Percentiles rank a stretch among this genome's conserved stretches.
phyloP scores from a whole-genome alignment of 2,329 filamentous ascomycete genomes.

The Fusarium sp. region DNA sequence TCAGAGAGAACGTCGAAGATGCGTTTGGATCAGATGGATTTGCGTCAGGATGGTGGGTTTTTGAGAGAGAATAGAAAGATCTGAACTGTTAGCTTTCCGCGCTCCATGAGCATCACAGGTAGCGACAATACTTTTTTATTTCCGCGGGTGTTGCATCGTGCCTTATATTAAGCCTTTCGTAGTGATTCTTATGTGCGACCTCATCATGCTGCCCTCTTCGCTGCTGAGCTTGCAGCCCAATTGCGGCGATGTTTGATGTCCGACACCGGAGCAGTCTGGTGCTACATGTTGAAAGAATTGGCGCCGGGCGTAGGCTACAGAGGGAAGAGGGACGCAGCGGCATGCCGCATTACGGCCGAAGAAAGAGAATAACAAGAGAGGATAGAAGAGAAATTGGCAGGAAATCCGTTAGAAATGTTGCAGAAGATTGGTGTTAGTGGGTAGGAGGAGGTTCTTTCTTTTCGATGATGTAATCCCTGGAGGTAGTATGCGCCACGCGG shows the following conservation, averaged over 20 bases:
- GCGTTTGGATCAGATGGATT: conserved; percentile 82
- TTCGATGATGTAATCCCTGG: conserved; percentile 46
- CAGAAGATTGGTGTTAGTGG: conserved; percentile 6
- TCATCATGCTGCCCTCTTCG: conserved; percentile 35
- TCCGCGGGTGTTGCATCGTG: conserved; percentile 76
- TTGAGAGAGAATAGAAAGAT: conserved; percentile 91
- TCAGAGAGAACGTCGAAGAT: conserved; percentile 80
- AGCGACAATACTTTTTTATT: conserved; percentile 78
- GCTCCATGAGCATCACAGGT: not conserved
- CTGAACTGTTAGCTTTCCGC: conserved; percentile 50
- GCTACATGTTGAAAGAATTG: conserved; percentile 37
- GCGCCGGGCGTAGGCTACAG: conserved; percentile 39
- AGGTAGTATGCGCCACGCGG: conserved; percentile 34
- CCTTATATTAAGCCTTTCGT: conserved; percentile 82
- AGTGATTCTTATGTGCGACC: conserved; percentile 70
- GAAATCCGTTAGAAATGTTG: not conserved
- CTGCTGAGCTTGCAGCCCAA: conserved; percentile 25
- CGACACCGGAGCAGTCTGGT: conserved; percentile 39
- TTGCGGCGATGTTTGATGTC: not conserved
- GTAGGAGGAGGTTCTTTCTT: conserved; percentile 11
- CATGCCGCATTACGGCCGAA: conserved; percentile 71
- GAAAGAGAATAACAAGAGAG: not conserved
- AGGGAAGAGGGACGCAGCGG: conserved; percentile 57
- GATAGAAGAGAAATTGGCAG: not conserved
- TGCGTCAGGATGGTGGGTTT: conserved; percentile 90